Base-by-base conservation (phyloP, 2,329 filamentous ascomycete genomes). In the Penicillium nordicum region DNA sequence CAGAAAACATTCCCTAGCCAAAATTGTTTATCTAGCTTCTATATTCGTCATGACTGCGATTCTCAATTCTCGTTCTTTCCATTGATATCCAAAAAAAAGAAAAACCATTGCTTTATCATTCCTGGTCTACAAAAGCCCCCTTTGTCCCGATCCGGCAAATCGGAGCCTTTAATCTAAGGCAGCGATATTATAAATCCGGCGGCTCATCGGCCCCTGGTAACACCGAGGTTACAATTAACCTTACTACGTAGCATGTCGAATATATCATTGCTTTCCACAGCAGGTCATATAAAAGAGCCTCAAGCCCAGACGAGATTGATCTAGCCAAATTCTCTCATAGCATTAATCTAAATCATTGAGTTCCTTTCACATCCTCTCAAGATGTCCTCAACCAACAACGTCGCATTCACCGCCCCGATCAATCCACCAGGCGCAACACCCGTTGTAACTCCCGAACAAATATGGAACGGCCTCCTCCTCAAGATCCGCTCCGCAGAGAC, bases 361-460 rank as follows among this genome's bases (percentile, higher is more conserved):
- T 42, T 11, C 5, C 18, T n/a, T n/a, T 16, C 16, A 30, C 38
- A 37, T n/a, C 14, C 36, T n/a, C 14, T 7, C 43, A 61, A n/a
- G 32, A 65, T 65, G 63, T 40, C 55, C 16, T 52, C 63, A n/a
- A 37, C 69, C 23, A 72, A 72, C 60, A 69, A 74, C 59, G 50
- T 74, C 57, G 72, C 73, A 41, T 75, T 68, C 65, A 76, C 73
- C 9, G 66, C 70, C 2, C 67, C 68, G 2, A 68, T 77, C 60
- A 77, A 76, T 55, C 70, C 73, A 40, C 47, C 69, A 2, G 66
- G 64, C 1, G 58, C 60, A 7, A 63, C 57, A 23, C 69, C 67
- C 3, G 46, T 62, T 4, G 64, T 77, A n/a, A 69, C 66, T 3
- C 50, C 43, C n/a, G 53, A 63, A 1, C 72, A 77, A 63, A 59